Base-by-base conservation (phyloP, 352 stramenopile genomes). In the Globisporangium polare region DNA sequence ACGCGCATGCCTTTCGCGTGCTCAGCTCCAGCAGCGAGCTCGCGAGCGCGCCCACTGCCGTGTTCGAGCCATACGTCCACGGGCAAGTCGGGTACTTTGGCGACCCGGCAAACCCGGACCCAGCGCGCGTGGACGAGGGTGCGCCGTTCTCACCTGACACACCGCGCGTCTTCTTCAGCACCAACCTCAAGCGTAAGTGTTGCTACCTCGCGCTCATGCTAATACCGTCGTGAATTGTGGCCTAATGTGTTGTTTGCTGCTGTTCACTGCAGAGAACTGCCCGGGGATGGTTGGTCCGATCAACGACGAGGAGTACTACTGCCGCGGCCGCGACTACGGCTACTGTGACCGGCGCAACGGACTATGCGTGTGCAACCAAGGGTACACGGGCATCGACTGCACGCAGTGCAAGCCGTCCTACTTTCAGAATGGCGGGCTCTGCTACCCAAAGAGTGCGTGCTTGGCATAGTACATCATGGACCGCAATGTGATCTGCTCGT, bases 261-360 rank as follows among this genome's bases (percentile, higher is more conserved):
- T n/a, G 6, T 26, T 15, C 8, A 29, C 18, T 0, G 1, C 45
- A 91, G 82, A 94, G 62, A 75, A 73, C 13, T 95, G 86, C 35
- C 86, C 86, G 0, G 78, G 81, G 3, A 95, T 95, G 86, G 75
- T 92, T 52, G 95, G 96, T 2, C 94, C 95, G 5, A 74, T 95
- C 43, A 78, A 80, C 27, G 83, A 98, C 53, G 74, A 84, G 12
- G 86, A 95, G 66, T 98, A 92, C 75, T 98, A 97, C 71, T 99
- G 96, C 66, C 66, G 64, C 26, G 80, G 86, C 20, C 86, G 90
- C 51, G 83, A 96, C 56, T 96, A 95, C 67, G 95, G 96, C 26
- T 98, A 97, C 69, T 99, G 96, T 69, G 96, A 99, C 72, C 83
- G 90, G 33, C 85, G 91, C 45, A 97, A 71, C 35, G 94, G 96